Conservation (phyloP, 345 rosid genomes). For the Eucalyptus shirleyi region DNA sequence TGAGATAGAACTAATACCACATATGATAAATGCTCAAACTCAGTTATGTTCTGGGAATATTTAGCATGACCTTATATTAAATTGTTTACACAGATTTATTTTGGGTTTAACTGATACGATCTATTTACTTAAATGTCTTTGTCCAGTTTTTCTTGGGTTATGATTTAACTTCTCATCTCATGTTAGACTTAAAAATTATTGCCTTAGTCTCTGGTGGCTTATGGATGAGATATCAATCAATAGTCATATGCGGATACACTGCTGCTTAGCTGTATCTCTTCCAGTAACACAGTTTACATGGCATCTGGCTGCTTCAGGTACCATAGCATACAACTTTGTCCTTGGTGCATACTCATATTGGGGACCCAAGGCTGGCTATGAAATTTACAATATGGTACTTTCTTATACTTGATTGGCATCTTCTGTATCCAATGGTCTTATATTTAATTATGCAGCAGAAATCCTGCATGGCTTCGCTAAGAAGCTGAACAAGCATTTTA, state of each 20-base stretch:
- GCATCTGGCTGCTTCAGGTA: constrained; percentile 32
- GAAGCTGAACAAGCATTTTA: neutral
- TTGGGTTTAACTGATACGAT: neutral
- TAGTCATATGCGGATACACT: neutral
- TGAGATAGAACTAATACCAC: neutral
- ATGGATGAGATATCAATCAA: neutral
- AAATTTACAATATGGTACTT: constrained; percentile 77
- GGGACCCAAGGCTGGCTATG: constrained; percentile 95
- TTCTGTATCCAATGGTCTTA: neutral
- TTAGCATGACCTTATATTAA: neutral
- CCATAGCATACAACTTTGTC: constrained; percentile 81
- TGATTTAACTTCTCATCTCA: neutral
- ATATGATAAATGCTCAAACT: neutral
- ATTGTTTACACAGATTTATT: neutral
- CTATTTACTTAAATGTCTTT: neutral
- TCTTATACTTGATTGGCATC: neutral
- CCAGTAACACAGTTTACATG: neutral
- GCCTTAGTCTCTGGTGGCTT: neutral
- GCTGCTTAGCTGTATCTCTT: neutral
- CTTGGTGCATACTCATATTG: constrained; percentile 94
- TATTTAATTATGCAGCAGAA: neutral
- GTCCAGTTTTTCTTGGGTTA: neutral
- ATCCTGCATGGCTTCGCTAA: neutral
- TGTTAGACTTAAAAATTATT: neutral
- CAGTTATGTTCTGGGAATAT: neutral